phyloP scores from a whole-genome alignment of 2,329 filamentous ascomycete species.

The Fusarium phyllophilum region DNA sequence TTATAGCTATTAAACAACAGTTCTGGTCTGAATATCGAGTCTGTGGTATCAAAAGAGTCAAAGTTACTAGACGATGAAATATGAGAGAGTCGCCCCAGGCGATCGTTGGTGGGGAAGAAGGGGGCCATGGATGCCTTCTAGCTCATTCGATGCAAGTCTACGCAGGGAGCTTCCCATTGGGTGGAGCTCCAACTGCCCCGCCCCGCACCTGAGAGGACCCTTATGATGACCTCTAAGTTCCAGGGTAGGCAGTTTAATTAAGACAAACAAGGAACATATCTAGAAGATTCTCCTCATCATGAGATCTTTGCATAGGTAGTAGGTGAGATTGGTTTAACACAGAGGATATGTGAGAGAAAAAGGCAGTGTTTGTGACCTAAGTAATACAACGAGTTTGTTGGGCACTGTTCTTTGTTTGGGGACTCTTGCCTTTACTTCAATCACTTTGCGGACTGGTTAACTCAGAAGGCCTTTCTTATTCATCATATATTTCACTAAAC shows the following conservation, averaged over 20 bases:
- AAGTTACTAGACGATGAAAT: constrained; percentile 34
- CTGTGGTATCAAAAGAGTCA: constrained; percentile 32
- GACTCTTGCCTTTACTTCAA: accelerated
- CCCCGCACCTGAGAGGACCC: constrained; percentile 34
- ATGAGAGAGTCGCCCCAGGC: constrained; percentile 33
- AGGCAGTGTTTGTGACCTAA: no score
- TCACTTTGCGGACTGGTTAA: accelerated
- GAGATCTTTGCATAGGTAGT: not conserved
- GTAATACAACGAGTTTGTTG: accelerated
- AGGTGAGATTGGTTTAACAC: no score
- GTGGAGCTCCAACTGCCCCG: constrained; percentile 10
- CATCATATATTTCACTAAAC: not conserved
- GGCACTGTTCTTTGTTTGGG: not conserved
- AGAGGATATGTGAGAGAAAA: not conserved
- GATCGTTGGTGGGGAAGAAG: constrained; percentile 47
- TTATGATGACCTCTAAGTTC: constrained; percentile 5
- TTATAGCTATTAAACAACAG: constrained; percentile 7
- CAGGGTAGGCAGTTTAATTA: constrained; percentile 28
- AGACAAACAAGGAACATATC: constrained; percentile 6
- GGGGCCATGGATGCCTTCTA: constrained; percentile 52
- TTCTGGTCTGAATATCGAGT: constrained; percentile 12
- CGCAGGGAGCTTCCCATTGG: constrained; percentile 47
- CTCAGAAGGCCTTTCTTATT: accelerated
- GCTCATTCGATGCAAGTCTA: constrained; percentile 54
- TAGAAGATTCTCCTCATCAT: constrained; percentile 24